Conservation (phyloP, 768 basidiomycete genomes). For the Suillus subalutaceus region DNA sequence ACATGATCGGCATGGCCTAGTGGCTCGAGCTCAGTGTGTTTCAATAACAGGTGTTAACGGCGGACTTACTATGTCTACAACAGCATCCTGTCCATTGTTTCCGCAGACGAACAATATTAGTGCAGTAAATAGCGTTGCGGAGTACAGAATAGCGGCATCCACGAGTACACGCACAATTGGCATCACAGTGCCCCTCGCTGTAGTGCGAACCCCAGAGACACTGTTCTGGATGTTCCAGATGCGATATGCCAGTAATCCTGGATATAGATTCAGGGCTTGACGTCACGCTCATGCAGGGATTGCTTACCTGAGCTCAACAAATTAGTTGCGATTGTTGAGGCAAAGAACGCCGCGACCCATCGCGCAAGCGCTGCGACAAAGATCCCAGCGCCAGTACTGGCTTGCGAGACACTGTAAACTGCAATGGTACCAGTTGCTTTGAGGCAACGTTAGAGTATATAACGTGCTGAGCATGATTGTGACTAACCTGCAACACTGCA, state of each 20-base stretch:
- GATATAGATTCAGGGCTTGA: not conserved
- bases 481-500: conserved; percentile 12
- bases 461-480: not conserved
- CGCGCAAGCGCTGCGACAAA: not conserved
- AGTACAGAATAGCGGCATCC: conserved; percentile 14
- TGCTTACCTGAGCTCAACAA: conserved; percentile 12
- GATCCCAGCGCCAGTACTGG: not conserved
- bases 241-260: conserved; percentile 15
- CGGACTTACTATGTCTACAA: conserved; percentile 21
- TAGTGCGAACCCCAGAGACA: not conserved
- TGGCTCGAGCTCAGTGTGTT: not conserved
- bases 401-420: conserved; percentile 2
- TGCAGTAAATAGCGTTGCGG: conserved; percentile 8
- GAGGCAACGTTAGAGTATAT: not conserved
- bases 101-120: conserved; percentile 6
- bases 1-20: conserved; percentile 12
- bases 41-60: not conserved
- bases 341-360: conserved; percentile 14
- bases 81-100: conserved; percentile 11
- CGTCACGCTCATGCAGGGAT: no score
- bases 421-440: conserved; percentile 5
- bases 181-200: not conserved
- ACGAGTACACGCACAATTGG: conserved; percentile 12
- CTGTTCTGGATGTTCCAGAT: conserved; percentile 11
- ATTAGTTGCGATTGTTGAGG: conserved; percentile 13